Evolutionary conservation across 2,329 filamentous ascomycete genomes (phyloP).

Genomic region (Sporothrix curviconia): DNA sequence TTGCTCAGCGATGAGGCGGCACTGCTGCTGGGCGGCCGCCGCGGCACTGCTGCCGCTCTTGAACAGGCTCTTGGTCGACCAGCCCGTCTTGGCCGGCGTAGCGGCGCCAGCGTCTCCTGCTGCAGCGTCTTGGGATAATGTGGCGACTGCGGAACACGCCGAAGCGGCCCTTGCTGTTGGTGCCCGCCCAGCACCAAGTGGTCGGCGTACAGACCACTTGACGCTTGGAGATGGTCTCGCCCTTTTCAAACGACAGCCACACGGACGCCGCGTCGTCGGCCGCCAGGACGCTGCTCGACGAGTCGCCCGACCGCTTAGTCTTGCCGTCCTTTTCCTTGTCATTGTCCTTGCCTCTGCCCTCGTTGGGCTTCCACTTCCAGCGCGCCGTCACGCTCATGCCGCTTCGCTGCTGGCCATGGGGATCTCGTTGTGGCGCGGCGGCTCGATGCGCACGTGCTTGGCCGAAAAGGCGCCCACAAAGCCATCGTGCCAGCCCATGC

Average conservation of each 20-base stretch:
- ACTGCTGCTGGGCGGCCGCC: constrained; percentile 17
- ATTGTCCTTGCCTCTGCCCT: background rate
- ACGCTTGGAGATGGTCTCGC: constrained; percentile 62
- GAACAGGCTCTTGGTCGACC: constrained; percentile 17
- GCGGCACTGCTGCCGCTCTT: background rate
- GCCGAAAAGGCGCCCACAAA: constrained; percentile 42
- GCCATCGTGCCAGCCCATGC: constrained; percentile 52
- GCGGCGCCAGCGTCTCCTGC: constrained; percentile 14
- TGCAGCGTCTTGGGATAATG: constrained; percentile 18
- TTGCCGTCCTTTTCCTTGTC: background rate
- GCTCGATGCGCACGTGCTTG: constrained; percentile 42
- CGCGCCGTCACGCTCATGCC: constrained; percentile 42
- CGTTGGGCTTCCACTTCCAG: constrained; percentile 46
- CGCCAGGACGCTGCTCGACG: constrained; percentile 27
- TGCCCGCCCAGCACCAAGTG: constrained; percentile 34
- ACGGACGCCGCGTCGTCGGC: constrained; percentile 32
- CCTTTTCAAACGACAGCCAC: constrained; percentile 59
- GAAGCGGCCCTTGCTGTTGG: constrained; percentile 29
- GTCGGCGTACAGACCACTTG: constrained; percentile 36
- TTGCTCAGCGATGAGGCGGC: constrained; percentile 14
- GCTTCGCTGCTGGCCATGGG: constrained; percentile 40
- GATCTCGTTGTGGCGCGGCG: constrained; percentile 40
- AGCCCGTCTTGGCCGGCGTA: constrained; percentile 13
- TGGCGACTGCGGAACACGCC: constrained; percentile 28
- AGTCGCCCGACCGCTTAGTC: background rate